These are phyloP conservation scores for Batkoa obscura DNA, from an alignment of 371 early-diverging fungal genomes.

Conservation along the genomic window DNA sequence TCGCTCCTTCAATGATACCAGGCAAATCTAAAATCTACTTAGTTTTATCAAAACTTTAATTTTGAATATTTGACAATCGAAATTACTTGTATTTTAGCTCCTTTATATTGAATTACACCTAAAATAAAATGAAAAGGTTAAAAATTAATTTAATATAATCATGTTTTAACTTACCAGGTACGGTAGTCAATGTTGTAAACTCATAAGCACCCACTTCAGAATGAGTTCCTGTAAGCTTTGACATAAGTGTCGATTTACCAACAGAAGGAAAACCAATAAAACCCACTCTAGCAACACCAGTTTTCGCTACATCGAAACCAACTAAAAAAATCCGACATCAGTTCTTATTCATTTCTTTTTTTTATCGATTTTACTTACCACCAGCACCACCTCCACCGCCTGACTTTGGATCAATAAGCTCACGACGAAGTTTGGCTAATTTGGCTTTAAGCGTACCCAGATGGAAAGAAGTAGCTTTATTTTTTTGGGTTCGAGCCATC, in stretches of 20 bases:
- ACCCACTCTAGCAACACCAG: constrained; percentile 89
- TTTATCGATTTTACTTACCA: no score
- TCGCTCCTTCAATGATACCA: constrained; percentile 97
- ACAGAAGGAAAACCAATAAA: constrained; percentile 93
- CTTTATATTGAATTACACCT: constrained; percentile 85
- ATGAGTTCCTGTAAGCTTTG: constrained; percentile 92
- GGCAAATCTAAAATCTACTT: constrained; percentile 54
- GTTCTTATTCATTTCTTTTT: neutral
- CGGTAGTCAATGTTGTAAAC: constrained; percentile 98
- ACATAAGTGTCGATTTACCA: constrained; percentile 94
- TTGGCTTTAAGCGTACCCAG: constrained; percentile 98
- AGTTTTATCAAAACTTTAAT: constrained; percentile 20
- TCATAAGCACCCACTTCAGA: constrained; percentile 96
- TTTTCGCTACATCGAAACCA: constrained; percentile 92
- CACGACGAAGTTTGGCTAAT: constrained; percentile 88
- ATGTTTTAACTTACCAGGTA: constrained; percentile 68
- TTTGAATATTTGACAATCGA: constrained; percentile 32
- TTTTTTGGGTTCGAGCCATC: constrained; percentile 88
- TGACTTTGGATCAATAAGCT: constrained; percentile 70
- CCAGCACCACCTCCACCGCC: constrained; percentile 66
- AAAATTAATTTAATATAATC: neutral
- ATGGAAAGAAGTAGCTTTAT: constrained; percentile 95
- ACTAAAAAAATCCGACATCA: constrained; percentile 18
- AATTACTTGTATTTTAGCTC: constrained; percentile 76
- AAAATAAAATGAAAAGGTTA: neutral